phyloP scores from a whole-genome alignment of 176 grass and related monocot genomes.

The Aegilops longissima region DNA sequence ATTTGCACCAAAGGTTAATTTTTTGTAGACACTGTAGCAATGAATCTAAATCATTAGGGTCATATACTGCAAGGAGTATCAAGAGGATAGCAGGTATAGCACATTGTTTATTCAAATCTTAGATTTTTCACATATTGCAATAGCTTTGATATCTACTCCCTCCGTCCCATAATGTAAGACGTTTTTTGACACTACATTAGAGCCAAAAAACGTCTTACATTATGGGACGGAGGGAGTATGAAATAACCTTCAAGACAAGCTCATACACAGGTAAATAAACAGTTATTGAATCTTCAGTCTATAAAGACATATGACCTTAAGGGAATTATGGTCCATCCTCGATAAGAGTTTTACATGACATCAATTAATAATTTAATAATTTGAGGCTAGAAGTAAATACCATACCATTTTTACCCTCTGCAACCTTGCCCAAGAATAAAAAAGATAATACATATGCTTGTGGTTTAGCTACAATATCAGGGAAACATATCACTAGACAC shows the following conservation, averaged over 20 bases:
- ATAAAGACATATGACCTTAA: not conserved
- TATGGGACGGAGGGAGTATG: not conserved
- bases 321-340: not conserved
- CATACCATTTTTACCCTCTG: not conserved
- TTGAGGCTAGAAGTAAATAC: slow-evolving; percentile 3
- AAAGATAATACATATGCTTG: not conserved
- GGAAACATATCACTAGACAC: not conserved
- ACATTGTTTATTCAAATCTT: not conserved
- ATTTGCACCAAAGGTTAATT: slow-evolving; percentile 47
- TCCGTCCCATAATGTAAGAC: no score
- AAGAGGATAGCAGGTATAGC: slow-evolving; percentile 15
- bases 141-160: not conserved
- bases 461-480: not conserved
- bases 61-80: slow-evolving; percentile 15
- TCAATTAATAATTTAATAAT: not conserved
- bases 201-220: no score
- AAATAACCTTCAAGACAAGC: not conserved
- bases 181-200: no score
- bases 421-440: not conserved
- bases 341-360: not conserved
- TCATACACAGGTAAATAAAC: not conserved
- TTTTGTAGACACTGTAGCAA: not conserved
- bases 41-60: slow-evolving; percentile 23
- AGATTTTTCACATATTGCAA: slow-evolving; percentile 3
- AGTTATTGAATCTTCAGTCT: not conserved